Percentiles rank a stretch among this genome's conserved stretches.
These are phyloP conservation scores for Xylaria sp. DNA, from an alignment of 2,329 filamentous ascomycete species.

Conservation along the genomic window DNA sequence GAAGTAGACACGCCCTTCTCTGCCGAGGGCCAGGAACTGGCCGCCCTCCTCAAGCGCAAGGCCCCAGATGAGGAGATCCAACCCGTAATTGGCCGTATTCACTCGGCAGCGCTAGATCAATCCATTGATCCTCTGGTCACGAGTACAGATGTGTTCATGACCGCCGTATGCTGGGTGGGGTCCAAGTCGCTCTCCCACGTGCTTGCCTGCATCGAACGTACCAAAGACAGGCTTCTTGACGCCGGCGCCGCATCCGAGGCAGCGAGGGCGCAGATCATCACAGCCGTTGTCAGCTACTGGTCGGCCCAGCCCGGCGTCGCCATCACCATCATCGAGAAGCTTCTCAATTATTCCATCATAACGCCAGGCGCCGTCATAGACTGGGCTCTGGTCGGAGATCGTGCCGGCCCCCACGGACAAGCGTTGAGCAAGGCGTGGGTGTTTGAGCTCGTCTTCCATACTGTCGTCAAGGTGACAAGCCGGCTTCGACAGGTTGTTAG, in stretches of 20 bases:
- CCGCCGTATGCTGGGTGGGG: conserved; percentile 90
- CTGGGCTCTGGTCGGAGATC: conserved; percentile 79
- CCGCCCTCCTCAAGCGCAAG: conserved; percentile 82
- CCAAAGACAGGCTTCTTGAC: conserved; percentile 85
- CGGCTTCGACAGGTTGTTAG: conserved; percentile 83
- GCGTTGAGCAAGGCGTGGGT: conserved; percentile 78
- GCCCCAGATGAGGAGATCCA: conserved; percentile 88
- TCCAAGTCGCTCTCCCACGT: conserved; percentile 97
- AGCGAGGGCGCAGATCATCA: conserved; percentile 87
- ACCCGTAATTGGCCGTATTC: conserved; percentile 80
- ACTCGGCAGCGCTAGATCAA: conserved; percentile 76
- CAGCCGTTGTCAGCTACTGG: conserved; percentile 93
- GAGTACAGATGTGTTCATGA: conserved; percentile 95
- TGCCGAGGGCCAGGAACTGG: conserved; percentile 83
- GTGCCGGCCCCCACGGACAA: conserved; percentile 65
- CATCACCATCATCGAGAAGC: conserved; percentile 92
- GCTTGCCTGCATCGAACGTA: conserved; percentile 93
- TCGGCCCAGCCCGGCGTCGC: conserved; percentile 89
- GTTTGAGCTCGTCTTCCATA: conserved; percentile 90
- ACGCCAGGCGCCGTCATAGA: conserved; percentile 86
- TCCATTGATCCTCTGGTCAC: conserved; percentile 81
- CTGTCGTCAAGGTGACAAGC: conserved; percentile 88
- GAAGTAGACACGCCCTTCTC: conserved; percentile 79
- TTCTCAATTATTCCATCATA: conserved; percentile 96
- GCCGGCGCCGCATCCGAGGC: conserved; percentile 78